Conservation (phyloP, 441 rosid species). For the Kokia cookei region DNA sequence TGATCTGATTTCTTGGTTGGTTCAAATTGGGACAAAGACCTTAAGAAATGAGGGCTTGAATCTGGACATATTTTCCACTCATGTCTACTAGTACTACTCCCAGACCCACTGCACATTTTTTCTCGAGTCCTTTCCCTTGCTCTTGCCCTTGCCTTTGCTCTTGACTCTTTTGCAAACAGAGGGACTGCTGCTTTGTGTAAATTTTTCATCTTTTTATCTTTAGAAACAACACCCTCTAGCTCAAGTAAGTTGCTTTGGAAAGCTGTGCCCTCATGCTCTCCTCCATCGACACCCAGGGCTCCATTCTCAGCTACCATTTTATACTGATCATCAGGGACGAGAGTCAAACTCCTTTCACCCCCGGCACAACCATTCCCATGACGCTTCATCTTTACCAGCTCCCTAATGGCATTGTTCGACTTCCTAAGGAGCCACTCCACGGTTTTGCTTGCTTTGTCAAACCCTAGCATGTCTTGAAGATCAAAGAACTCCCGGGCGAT, state of each 20-base stretch:
- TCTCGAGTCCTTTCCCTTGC: conserved; percentile 47
- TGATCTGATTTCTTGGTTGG: conserved; percentile 11
- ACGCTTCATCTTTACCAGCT: conserved; percentile 23
- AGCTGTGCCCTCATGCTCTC: conserved; percentile 16
- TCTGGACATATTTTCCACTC: conserved; percentile 19
- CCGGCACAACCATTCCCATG: neutral
- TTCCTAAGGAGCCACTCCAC: conserved; percentile 69
- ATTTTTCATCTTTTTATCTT: conserved; percentile 21
- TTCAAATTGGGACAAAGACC: conserved; percentile 19
- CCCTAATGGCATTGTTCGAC: conserved; percentile 53
- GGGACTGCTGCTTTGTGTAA: conserved; percentile 12
- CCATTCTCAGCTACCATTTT: conserved; percentile 2
- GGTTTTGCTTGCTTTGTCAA: conserved; percentile 73
- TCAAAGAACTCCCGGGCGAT: conserved; percentile 64
- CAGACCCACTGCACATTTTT: conserved; percentile 13
- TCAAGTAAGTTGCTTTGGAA: conserved; percentile 9
- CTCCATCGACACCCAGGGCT: neutral
- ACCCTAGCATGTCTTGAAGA: conserved; percentile 81
- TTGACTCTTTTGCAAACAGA: conserved; percentile 29
- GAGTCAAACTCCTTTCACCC: neutral
- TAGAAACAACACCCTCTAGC: conserved; percentile 8
- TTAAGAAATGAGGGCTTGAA: conserved; percentile 19
- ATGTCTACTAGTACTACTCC: neutral
- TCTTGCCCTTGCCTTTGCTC: conserved; percentile 52
- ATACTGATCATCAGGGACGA: neutral